Evolutionary conservation across 2,329 filamentous ascomycete species (phyloP).

Genomic region (Claviceps pazoutovae): DNA sequence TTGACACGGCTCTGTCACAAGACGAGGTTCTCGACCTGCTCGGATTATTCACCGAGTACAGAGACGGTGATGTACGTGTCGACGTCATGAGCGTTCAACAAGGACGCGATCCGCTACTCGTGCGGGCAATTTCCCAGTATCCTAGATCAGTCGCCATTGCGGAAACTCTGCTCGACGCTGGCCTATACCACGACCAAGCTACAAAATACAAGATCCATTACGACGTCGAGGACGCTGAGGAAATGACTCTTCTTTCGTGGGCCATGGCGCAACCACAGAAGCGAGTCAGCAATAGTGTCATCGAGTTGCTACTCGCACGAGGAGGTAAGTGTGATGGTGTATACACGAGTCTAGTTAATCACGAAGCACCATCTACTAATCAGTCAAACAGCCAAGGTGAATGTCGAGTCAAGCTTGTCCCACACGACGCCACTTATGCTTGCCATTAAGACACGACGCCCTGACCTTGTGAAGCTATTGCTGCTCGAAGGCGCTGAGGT

Average conservation of each 20-base stretch:
- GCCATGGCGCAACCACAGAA: conserved; percentile 49
- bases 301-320: conserved; percentile 40
- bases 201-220: conserved; percentile 28
- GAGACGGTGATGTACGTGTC: conserved; percentile 31
- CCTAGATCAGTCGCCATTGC: conserved; percentile 40
- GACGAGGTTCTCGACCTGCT: conserved; percentile 37
- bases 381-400: conserved; percentile 35
- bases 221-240: conserved; percentile 36
- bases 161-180: conserved; percentile 38
- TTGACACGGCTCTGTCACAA: conserved; percentile 36
- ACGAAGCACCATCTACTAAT: neutral
- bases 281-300: conserved; percentile 42
- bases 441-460: conserved; percentile 39
- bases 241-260: conserved; percentile 45
- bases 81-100: conserved; percentile 34
- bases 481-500: conserved; percentile 45
- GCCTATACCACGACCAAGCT: conserved; percentile 45
- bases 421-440: conserved; percentile 45
- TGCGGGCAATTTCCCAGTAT: conserved; percentile 39
- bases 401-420: conserved; percentile 37
- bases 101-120: conserved; percentile 32
- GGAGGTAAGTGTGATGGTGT: conserved; percentile 19
- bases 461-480: conserved; percentile 43
- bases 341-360: neutral
- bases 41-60: conserved; percentile 35